Conservation (phyloP, 495 filamentous ascomycete genomes). For the Lineolata rhizophorae region DNA sequence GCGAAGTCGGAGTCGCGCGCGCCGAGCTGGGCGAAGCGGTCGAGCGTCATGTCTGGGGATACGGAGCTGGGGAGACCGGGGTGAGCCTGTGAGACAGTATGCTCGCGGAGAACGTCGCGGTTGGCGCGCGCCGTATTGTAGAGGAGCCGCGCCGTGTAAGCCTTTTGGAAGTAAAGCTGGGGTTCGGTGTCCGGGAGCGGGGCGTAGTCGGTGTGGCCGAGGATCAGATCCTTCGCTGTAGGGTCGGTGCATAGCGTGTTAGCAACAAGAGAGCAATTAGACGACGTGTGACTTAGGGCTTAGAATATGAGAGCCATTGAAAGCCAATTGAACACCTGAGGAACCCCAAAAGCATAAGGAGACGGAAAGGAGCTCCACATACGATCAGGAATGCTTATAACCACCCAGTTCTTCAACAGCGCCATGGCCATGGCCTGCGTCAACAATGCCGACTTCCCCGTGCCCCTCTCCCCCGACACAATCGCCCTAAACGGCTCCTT, state of each 20-base stretch:
- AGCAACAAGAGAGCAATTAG: too few relatives aligned
- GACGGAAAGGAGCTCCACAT: too few relatives aligned
- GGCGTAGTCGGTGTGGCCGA: constrained; percentile 56
- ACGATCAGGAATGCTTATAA: constrained; percentile 86
- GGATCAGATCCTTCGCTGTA: constrained; percentile 41
- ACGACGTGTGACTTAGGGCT: too few relatives aligned
- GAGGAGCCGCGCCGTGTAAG: constrained; percentile 51
- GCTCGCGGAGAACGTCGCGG: constrained; percentile 32
- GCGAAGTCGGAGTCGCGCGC: constrained; percentile 50
- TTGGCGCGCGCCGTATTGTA: constrained; percentile 51
- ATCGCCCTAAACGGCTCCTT: constrained; percentile 41
- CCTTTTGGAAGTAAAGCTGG: constrained; percentile 51
- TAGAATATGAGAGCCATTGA: not conserved
- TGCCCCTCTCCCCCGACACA: constrained; percentile 46
- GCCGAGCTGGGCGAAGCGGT: constrained; percentile 45
- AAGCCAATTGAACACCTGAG: constrained; percentile 1
- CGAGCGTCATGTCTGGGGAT: constrained; percentile 37
- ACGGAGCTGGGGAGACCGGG: constrained; percentile 32
- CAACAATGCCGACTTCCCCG: constrained; percentile 69
- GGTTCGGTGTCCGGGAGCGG: constrained; percentile 35
- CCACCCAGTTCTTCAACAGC: constrained; percentile 66
- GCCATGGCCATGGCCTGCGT: constrained; percentile 72
- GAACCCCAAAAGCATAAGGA: too few relatives aligned
- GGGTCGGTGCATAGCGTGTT: constrained; percentile 1
- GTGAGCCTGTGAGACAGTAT: constrained; percentile 37